Base-by-base conservation (phyloP, 2,329 filamentous ascomycete species). In the Fusarium luffae region DNA sequence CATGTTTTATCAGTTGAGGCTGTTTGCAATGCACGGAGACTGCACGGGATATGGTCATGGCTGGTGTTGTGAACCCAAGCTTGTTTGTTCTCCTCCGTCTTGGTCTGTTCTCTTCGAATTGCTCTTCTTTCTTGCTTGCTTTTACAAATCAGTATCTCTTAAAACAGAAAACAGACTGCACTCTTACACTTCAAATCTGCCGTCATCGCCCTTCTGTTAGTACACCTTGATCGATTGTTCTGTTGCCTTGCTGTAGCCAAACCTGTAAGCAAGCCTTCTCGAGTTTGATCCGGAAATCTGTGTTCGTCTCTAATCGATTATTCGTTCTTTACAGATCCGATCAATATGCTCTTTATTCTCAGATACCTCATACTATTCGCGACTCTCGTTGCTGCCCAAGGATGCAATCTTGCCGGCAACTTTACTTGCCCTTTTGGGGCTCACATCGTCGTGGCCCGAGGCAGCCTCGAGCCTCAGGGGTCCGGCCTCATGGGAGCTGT, bases 401-500 rank as follows among this genome's bases (percentile, higher is more conserved):
- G 21, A 12, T 32, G 44, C 18, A 21, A 25, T 1, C n/a, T n/a
- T 13, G 19, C 50, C 2, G 16, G 7, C 9, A 47, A 49, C 30
- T n/a, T 30, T 10, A 44, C 30, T 8, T 75, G 68, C 12, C 40
- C 52, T 16, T 56, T 64, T 2, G 71, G 69, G 3, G 65, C 62
- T n/a, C 71, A 74, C 27, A 60, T 75, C 34, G 54, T 75, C 25
- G 66, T 69, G 6, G 61, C 62, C 49, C 63, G 73, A 23, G 73
- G 66, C 11, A 75, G 73, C 25, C 30, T 60, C 13, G 73, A 75
- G 13, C 46, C 63, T 13, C 60, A 54, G 2, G 73, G 73, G 3
- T 57, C 64, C 3, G 73, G 73, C 3, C 62, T 75, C 13, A 73
- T 74, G 6, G 73, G 73, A n/a, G 48, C 49, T 2, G 68, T 74